Evolutionary conservation across 1,284 basidiomycete genomes (phyloP), one percentile per base, ranked within the genome.

Genomic region (Pseudozyma hubeiensis): DNA sequence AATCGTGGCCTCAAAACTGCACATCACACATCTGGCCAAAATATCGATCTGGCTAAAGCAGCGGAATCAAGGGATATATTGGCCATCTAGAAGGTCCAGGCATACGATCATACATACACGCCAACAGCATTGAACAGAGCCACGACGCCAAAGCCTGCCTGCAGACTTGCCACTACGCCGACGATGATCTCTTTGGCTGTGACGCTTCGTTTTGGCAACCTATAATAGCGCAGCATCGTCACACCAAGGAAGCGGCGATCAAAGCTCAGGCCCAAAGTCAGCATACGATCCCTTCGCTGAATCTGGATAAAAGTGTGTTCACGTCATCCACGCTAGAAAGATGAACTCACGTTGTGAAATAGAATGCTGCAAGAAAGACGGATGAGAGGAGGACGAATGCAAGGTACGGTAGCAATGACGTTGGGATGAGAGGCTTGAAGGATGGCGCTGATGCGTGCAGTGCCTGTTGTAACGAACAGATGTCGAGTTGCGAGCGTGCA

Each of bases 81-180:
- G 64, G 41, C 45, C 51, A 16, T 45, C 4, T 17, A 30, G 34
- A n/a, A 7, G 40, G 16, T 5, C 35, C 14, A 37, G 40, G 11
- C 10, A 10, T 19, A 17, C 30, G 11, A 52, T 70, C 48, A 80
- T 35, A 81, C 73, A 49, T 81, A 75, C 9, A 82, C 79, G n/a
- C 80, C 80, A 8, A 82, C 76, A n/a, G 80, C 73, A 45, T 78
- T 81, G 63, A 82, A 81, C 35, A 81, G 64, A 7, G 80, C 79
- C 10, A 82, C 80, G 9, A 77, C 60, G 37, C 80, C 80, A 48
- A 78, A 63, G 24, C 80, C 80, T 30, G 77, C 78, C 53, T 74
- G 70, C 34, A 79, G 53, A 40, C 77, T 79, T 17, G 74, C 69
- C 1, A 64, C 44, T 17, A 77, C 29, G 9, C 68, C 74, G 8